These are phyloP conservation scores for Sinapis alba DNA, from an alignment of 441 rosid genomes.

Conservation along the genomic window DNA sequence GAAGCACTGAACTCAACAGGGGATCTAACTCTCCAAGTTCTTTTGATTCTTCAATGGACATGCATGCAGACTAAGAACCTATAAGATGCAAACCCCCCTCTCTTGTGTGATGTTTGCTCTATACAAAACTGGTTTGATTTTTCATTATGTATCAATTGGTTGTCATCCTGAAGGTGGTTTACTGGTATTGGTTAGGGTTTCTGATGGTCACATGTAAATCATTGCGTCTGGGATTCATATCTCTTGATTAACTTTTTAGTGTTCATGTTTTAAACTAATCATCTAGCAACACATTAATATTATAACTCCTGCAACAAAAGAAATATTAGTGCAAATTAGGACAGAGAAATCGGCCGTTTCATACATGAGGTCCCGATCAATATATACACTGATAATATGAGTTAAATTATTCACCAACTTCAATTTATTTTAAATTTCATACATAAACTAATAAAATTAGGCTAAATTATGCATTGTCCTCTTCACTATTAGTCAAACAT, in stretches of 20 bases:
- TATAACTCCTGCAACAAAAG: neutral
- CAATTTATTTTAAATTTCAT: too few species aligned
- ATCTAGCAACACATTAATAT: too few species aligned
- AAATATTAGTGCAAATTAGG: too few species aligned
- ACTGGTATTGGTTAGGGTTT: conserved; percentile 13
- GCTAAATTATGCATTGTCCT: too few species aligned
- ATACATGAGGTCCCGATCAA: too few species aligned
- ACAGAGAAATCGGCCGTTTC: too few species aligned
- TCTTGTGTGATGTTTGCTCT: conserved; percentile 27
- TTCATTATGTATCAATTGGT: conserved; percentile 35
- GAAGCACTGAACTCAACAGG: conserved; percentile 56
- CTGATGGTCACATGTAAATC: conserved; percentile 34
- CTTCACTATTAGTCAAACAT: too few species aligned
- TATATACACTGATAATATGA: too few species aligned
- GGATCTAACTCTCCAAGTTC: conserved; percentile 59
- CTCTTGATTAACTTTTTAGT: conserved; percentile 9
- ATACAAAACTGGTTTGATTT: conserved; percentile 30
- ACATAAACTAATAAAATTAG: too few species aligned
- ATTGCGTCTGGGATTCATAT: conserved; percentile 20
- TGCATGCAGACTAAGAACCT: conserved; percentile 56
- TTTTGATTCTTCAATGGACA: conserved; percentile 88
- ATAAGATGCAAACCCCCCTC: conserved; percentile 10
- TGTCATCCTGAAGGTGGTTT: conserved; percentile 23
- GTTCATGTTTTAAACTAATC: neutral
- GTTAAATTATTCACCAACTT: too few species aligned